Evolutionary conservation across 352 stramenopile species (phyloP).

Genomic region (Pythium plurisporium): DNA sequence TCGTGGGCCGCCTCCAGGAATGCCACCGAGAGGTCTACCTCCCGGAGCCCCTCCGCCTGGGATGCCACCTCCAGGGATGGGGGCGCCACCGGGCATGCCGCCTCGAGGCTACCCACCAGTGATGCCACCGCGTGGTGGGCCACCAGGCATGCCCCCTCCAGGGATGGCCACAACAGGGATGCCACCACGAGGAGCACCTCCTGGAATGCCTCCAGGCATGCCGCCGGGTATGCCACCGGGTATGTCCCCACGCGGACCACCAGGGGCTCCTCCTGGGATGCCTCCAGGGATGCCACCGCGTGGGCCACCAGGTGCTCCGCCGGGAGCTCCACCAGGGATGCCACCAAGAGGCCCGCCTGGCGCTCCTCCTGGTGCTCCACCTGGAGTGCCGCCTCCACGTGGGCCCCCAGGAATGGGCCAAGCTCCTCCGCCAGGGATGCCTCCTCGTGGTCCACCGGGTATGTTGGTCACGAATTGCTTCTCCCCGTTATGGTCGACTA

Average conservation of each 20-base stretch:
- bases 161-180: no score
- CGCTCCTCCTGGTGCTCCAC: constrained; percentile 8
- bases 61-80: constrained; percentile 16
- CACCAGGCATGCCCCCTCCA: constrained; percentile 34
- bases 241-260: constrained; percentile 8
- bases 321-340: constrained; percentile 9
- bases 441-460: constrained; percentile 19
- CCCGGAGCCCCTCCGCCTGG: constrained; percentile 15
- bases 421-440: constrained; percentile 6
- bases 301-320: constrained; percentile 20
- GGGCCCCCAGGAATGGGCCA: constrained; percentile 7
- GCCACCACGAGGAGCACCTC: constrained; percentile 20
- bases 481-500: no score
- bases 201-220: constrained; percentile 22
- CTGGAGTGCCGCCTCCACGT: constrained; percentile 15
- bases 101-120: constrained; percentile 13
- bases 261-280: constrained; percentile 17
- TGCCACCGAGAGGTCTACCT: constrained; percentile 12
- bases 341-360: constrained; percentile 8
- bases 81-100: constrained; percentile 19
- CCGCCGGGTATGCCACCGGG: constrained; percentile 13
- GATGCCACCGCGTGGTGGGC: constrained; percentile 15
- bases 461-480: no score
- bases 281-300: constrained; percentile 17
- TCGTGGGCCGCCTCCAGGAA: constrained; percentile 12